These are phyloP conservation scores for Starmerella vitae DNA, from an alignment of 805 yeast genomes.

Conservation along the genomic window DNA sequence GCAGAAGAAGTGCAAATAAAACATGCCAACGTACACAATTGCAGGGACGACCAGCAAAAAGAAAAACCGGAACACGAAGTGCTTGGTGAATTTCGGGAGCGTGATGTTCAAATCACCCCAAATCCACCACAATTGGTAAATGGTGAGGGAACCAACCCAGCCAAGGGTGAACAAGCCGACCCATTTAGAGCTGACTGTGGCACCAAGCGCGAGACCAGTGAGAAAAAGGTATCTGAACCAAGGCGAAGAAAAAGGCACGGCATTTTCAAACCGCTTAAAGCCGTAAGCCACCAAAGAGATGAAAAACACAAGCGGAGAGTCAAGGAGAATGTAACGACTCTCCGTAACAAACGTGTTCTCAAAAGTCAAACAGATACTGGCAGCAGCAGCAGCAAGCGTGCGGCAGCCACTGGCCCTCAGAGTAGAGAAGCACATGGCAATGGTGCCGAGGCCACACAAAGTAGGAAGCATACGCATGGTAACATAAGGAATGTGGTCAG, in stretches of 20 bases:
- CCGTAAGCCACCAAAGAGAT: conserved; percentile 37
- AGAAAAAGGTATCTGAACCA: conserved; percentile 44
- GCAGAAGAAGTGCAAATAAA: conserved; percentile 42
- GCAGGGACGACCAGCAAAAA: conserved; percentile 43
- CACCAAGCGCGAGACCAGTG: conserved; percentile 41
- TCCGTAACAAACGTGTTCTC: conserved; percentile 57
- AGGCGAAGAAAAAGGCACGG: conserved; percentile 32
- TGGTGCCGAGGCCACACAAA: conserved; percentile 39
- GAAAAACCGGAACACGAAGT: conserved; percentile 31
- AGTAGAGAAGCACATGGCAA: conserved; percentile 41
- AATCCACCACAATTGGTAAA: conserved; percentile 48
- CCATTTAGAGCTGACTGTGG: conserved; percentile 49
- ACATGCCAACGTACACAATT: conserved; percentile 42
- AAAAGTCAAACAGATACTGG: conserved; percentile 38
- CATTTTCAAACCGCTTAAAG: conserved; percentile 37
- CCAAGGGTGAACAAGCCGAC: conserved; percentile 53
- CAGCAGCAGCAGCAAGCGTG: conserved; percentile 36
- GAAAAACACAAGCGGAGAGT: conserved; percentile 33
- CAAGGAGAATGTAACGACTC: conserved; percentile 40
- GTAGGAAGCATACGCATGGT: conserved; percentile 47
- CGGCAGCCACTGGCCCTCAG: conserved; percentile 45
- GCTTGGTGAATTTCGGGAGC: conserved; percentile 29
- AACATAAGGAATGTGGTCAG: conserved; percentile 36
- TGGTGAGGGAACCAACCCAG: conserved; percentile 45
- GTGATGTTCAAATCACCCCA: conserved; percentile 53